A percentile compares a stretch with the other conserved stretches of the same genome.
phyloP scores from a whole-genome alignment of 2,329 filamentous ascomycete species.

The Verticillium isaacii region DNA sequence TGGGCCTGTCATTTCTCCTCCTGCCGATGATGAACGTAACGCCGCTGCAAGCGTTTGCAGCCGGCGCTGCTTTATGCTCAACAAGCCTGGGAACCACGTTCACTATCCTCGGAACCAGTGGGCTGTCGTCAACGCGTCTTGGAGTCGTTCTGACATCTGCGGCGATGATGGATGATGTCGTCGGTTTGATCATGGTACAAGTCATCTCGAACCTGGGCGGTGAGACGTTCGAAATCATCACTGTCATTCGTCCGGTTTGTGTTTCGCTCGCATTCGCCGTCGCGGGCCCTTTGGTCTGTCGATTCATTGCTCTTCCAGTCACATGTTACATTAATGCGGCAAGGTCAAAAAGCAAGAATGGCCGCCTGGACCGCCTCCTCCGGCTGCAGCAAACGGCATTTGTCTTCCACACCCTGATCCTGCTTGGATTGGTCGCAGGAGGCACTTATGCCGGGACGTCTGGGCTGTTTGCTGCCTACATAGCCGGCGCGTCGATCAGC shows the following conservation, averaged over 20 bases:
- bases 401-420: constrained; percentile 39
- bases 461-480: constrained; percentile 57
- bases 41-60: constrained; percentile 61
- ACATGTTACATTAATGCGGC: constrained; percentile 27
- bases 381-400: constrained; percentile 30
- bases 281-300: constrained; percentile 39
- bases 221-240: constrained; percentile 20
- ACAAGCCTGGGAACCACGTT: constrained; percentile 71
- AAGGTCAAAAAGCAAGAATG: constrained; percentile 17
- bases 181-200: constrained; percentile 72
- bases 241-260: constrained; percentile 38
- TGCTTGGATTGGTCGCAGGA: constrained; percentile 44
- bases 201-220: constrained; percentile 62
- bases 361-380: constrained; percentile 20
- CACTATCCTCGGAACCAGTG: constrained; percentile 42
- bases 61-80: constrained; percentile 68
- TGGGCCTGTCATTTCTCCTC: constrained; percentile 61
- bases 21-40: constrained; percentile 42
- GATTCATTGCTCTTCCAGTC: constrained; percentile 35
- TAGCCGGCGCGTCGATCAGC: constrained; percentile 52
- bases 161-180: constrained; percentile 79
- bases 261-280: constrained; percentile 48
- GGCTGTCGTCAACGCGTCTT: constrained; percentile 35
- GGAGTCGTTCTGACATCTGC: constrained; percentile 65
- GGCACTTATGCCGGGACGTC: constrained; percentile 59